Conservation (phyloP, 2,329 filamentous ascomycete species). For the Claviceps digitariae region DNA sequence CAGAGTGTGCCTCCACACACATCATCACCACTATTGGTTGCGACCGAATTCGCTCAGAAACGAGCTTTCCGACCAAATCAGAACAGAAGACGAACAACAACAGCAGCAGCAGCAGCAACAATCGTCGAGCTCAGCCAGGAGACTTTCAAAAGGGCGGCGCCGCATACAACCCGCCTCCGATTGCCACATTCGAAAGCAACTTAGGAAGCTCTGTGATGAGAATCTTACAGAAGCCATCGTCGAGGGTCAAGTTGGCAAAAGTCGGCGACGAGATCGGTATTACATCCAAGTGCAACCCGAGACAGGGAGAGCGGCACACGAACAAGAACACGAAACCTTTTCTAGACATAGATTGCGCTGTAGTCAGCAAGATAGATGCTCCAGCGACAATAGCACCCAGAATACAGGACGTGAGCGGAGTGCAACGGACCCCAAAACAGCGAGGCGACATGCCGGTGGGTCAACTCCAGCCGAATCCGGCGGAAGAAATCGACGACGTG, state of each 20-base stretch:
- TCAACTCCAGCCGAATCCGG: neutral
- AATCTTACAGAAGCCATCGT: slow-evolving; percentile 14
- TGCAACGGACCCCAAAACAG: neutral
- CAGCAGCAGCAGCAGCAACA: too few species aligned
- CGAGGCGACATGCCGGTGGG: neutral
- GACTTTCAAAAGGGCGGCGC: slow-evolving; percentile 6
- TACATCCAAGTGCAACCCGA: slow-evolving; percentile 13
- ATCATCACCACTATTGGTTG: slow-evolving; percentile 50
- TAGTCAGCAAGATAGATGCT: neutral
- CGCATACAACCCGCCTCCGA: slow-evolving; percentile 12
- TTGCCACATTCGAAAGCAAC: slow-evolving; percentile 9
- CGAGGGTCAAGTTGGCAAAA: slow-evolving; percentile 9
- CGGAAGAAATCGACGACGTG: neutral
- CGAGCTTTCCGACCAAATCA: neutral
- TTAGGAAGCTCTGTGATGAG: slow-evolving; percentile 10
- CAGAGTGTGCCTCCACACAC: slow-evolving; percentile 38
- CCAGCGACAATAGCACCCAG: neutral
- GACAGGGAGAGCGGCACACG: slow-evolving; percentile 7
- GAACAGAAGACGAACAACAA: neutral
- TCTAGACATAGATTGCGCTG: neutral
- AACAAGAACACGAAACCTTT: neutral
- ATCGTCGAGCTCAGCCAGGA: neutral
- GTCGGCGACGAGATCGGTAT: slow-evolving; percentile 16
- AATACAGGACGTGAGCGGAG: neutral
- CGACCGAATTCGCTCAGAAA: slow-evolving; percentile 17